These are phyloP conservation scores for Cadophora gregata DNA, from an alignment of 2,329 filamentous ascomycete genomes.

Conservation along the genomic window DNA sequence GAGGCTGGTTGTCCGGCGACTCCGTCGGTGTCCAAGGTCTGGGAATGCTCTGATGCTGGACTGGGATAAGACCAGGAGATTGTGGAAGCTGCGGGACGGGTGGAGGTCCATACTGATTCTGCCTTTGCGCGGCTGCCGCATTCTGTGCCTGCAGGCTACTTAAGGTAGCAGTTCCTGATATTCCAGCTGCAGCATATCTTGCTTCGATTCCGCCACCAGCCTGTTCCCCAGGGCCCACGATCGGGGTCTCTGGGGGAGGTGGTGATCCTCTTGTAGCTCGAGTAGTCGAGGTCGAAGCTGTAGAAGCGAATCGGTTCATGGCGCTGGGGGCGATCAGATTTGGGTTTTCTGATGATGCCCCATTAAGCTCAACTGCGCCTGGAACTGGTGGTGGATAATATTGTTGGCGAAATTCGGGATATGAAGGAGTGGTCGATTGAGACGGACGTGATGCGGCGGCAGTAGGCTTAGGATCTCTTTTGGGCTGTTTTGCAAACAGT, in stretches of 20 bases:
- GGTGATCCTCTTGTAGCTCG: conserved; percentile 91
- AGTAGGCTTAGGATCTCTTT: conserved; percentile 49
- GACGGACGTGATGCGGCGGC: conserved; percentile 33
- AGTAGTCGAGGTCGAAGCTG: conserved; percentile 91
- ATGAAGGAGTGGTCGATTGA: conserved; percentile 31
- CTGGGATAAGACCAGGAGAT: conserved; percentile 39
- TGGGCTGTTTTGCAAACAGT: conserved; percentile 69
- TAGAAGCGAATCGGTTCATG: conserved; percentile 73
- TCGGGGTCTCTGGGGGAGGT: conserved; percentile 90
- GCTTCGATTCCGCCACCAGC: conserved; percentile 86
- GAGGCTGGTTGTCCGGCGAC: conserved; percentile 80
- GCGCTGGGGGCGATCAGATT: conserved; percentile 46
- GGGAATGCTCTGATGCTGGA: conserved; percentile 47
- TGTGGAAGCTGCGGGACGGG: conserved; percentile 48
- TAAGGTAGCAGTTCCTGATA: conserved; percentile 83
- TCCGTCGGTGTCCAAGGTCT: conserved; percentile 97
- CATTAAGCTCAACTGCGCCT: conserved; percentile 34
- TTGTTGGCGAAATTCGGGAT: conserved; percentile 40
- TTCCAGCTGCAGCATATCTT: conserved; percentile 88
- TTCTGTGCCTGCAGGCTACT: conserved; percentile 76
- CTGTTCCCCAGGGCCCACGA: conserved; percentile 73
- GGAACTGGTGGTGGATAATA: conserved; percentile 65
- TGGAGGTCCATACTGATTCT: conserved; percentile 74
- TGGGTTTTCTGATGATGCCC: conserved; percentile 23
- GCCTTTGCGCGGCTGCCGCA: conserved; percentile 79